phyloP scores from a whole-genome alignment of 345 rosid species.

The Citrus glauca region DNA sequence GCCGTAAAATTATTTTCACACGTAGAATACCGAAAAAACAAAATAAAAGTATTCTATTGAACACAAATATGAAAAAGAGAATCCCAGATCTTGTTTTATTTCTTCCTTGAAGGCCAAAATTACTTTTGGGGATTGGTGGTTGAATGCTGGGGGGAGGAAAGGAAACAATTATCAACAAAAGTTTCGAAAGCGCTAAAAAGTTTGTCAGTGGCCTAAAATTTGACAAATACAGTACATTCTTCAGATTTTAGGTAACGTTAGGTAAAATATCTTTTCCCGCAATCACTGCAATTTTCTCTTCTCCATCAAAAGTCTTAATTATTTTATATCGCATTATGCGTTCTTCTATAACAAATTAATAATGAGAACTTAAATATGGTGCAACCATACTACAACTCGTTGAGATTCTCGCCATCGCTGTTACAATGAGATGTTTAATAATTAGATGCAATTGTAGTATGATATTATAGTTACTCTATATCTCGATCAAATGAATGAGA shows the following conservation, averaged over 20 bases:
- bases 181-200: background rate
- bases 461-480: no score
- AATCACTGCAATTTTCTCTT: background rate
- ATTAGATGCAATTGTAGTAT: no score
- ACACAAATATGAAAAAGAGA: no score
- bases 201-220: background rate
- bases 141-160: background rate
- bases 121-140: background rate
- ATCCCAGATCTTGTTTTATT: background rate
- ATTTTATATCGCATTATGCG: no score
- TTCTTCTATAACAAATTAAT: no score
- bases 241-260: background rate
- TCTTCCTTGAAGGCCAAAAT: background rate
- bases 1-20: background rate
- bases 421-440: no score
- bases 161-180: background rate
- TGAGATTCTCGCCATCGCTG: no score
- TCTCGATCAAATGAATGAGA: no score
- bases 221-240: background rate
- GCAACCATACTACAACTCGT: no score
- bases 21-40: no score
- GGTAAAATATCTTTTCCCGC: background rate
- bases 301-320: background rate
- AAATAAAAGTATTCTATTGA: no score
- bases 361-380: no score